A percentile compares a stretch with the other conserved stretches of the same genome.
Evolutionary conservation across 352 stramenopile genomes (phyloP).

Genomic region (Phytophthora fragariaefolia): DNA sequence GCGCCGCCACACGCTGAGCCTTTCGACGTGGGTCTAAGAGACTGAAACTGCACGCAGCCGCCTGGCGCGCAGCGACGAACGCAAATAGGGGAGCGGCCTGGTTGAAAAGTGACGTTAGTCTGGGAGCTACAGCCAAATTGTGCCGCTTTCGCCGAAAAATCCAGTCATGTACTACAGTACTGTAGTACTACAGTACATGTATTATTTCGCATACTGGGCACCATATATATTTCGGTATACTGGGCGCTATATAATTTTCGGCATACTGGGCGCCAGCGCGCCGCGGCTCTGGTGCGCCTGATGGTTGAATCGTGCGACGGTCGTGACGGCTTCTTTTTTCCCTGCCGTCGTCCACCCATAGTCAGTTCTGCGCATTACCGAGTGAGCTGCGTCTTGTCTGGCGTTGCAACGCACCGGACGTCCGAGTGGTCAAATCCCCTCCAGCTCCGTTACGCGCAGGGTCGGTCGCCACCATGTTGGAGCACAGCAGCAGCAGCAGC

Average conservation of each 20-base stretch:
- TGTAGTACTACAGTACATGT: no score
- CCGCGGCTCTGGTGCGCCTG: constrained; percentile 2
- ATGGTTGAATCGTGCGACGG: constrained; percentile 21
- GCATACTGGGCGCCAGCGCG: constrained; percentile 22
- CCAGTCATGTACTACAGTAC: constrained; percentile 18
- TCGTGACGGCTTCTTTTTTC: constrained; percentile 24
- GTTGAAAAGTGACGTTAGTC: constrained; percentile 3
- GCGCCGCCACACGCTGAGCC: background rate
- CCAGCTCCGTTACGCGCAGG: constrained; percentile 14
- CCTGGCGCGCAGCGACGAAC: background rate
- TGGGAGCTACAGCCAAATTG: constrained; percentile 15
- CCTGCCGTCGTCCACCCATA: constrained; percentile 12
- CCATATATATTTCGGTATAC: no score
- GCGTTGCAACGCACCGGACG: constrained; percentile 16
- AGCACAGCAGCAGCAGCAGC: constrained; percentile 19
- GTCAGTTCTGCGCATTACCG: constrained; percentile 17
- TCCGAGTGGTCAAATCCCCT: constrained; percentile 19
- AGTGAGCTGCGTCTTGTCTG: constrained; percentile 1
- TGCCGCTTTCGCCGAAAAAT: constrained; percentile 23
- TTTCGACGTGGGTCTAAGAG: background rate
- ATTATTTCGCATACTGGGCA: no score
- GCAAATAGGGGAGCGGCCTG: background rate
- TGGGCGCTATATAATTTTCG: no score
- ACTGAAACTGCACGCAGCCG: background rate
- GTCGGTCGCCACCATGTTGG: constrained; percentile 35